Percentiles rank a stretch among this genome's conserved stretches.
Conservation (phyloP, 2,329 filamentous ascomycete genomes). For the Annulohypoxylon truncatum region DNA sequence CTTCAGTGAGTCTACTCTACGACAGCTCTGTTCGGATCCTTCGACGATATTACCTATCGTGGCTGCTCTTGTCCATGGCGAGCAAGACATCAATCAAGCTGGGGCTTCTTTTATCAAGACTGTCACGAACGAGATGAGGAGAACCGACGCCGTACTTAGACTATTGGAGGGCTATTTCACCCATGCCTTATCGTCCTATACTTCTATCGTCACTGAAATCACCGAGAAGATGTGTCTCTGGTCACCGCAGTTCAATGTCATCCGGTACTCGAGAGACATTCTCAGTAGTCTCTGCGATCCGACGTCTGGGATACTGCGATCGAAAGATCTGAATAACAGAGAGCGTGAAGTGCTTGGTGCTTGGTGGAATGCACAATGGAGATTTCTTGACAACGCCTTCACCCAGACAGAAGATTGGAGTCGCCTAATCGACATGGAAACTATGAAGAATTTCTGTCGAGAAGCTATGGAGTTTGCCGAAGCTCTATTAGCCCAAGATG, state of each 20-base stretch:
- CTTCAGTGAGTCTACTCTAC: conserved; percentile 76
- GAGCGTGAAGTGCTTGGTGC: conserved; percentile 75
- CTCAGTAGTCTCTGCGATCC: conserved; percentile 68
- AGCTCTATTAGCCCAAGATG: conserved; percentile 84
- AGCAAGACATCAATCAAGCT: conserved; percentile 81
- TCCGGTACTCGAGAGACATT: conserved; percentile 68
- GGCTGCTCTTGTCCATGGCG: conserved; percentile 82
- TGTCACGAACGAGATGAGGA: conserved; percentile 74
- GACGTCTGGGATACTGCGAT: conserved; percentile 65
- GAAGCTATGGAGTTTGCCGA: conserved; percentile 96
- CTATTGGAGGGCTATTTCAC: conserved; percentile 60
- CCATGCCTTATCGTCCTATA: conserved; percentile 59
- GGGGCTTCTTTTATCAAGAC: conserved; percentile 85
- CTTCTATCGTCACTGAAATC: conserved; percentile 57
- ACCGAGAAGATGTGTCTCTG: conserved; percentile 60
- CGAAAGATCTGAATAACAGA: conserved; percentile 65
- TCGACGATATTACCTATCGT: conserved; percentile 79
- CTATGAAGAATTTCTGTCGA: conserved; percentile 93
- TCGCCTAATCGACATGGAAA: conserved; percentile 74
- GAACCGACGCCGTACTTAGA: conserved; percentile 61
- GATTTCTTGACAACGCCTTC: conserved; percentile 82
- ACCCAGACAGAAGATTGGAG: conserved; percentile 87
- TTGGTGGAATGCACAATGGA: conserved; percentile 90
- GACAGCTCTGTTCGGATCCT: conserved; percentile 74
- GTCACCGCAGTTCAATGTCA: conserved; percentile 67